Evolutionary conservation across 1,284 basidiomycete genomes (phyloP).

Genomic region (Rugosomyces carneus): DNA sequence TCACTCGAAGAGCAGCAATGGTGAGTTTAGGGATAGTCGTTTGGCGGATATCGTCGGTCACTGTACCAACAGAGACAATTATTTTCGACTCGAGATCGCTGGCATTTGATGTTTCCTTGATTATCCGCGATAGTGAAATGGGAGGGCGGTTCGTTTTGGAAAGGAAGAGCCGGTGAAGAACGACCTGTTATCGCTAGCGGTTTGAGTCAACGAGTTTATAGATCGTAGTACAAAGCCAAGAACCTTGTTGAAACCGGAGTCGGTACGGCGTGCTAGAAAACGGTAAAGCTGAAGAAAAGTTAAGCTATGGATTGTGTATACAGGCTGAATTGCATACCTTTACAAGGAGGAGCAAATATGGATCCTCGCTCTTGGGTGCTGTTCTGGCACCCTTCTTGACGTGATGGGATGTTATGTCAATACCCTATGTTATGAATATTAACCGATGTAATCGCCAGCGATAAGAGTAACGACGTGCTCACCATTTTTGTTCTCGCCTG

Average conservation of each 20-base stretch:
- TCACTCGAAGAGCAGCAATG: conserved; percentile 94
- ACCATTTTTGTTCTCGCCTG: conserved; percentile 73
- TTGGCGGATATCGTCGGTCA: conserved; percentile 96
- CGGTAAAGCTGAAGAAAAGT: conserved; percentile 78
- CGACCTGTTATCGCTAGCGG: conserved; percentile 42
- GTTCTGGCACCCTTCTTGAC: conserved; percentile 97
- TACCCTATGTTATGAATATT: conserved; percentile 63
- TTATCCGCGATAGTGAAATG: conserved; percentile 87
- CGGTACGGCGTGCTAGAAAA: conserved; percentile 96
- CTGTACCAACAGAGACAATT: conserved; percentile 86
- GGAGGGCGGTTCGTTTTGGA: conserved; percentile 98
- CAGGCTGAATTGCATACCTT: conserved; percentile 59
- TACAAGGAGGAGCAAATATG: conserved; percentile 96
- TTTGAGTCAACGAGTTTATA: not conserved
- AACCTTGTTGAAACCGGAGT: conserved; percentile 96
- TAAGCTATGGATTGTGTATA: conserved; percentile 8
- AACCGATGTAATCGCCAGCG: conserved; percentile 18
- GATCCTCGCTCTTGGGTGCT: conserved; percentile 98
- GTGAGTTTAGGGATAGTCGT: conserved; percentile 86
- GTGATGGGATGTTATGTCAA: conserved; percentile 96
- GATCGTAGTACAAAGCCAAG: not conserved
- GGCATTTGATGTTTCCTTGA: conserved; percentile 71
- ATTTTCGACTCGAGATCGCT: conserved; percentile 76
- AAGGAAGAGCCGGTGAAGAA: conserved; percentile 96
- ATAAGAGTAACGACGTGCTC: conserved; percentile 42